phyloP scores from a whole-genome alignment of 306 rosid species.

The Mimosa bimucronata region DNA sequence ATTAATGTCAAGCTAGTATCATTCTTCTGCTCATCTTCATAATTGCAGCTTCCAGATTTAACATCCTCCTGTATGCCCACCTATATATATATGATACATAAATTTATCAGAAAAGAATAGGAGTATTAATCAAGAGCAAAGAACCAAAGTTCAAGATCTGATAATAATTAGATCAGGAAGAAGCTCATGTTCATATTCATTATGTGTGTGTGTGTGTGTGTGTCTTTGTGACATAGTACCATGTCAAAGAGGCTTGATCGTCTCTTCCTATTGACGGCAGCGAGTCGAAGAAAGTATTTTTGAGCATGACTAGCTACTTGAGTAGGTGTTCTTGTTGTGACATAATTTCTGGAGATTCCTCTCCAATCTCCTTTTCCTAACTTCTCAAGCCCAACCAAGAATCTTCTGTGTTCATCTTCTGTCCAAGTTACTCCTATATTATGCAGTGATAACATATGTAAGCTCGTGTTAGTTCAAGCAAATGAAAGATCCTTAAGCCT shows the following conservation, averaged over 20 bases:
- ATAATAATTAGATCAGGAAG: too few species aligned
- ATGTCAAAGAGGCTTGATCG: constrained; percentile 90
- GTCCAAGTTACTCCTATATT: constrained; percentile 87
- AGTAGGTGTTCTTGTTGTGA: constrained; percentile 86
- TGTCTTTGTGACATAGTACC: constrained; percentile 35
- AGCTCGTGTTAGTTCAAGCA: too few species aligned
- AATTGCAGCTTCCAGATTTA: constrained; percentile 13
- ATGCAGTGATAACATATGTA: too few species aligned
- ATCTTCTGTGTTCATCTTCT: constrained; percentile 85
- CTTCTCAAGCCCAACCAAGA: constrained; percentile 81
- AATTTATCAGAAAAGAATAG: not conserved
- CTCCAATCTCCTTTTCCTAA: constrained; percentile 96
- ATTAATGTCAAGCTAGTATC: constrained; percentile 43
- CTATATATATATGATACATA: constrained; percentile 37
- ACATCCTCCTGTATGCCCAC: not conserved
- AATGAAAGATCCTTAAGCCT: too few species aligned
- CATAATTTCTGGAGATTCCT: constrained; percentile 79
- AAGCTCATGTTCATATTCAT: too few species aligned
- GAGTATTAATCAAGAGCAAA: not conserved
- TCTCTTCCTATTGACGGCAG: constrained; percentile 59
- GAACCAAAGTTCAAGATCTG: too few species aligned
- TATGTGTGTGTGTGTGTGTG: too few species aligned
- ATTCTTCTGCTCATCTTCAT: constrained; percentile 19
- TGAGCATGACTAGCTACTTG: constrained; percentile 99
- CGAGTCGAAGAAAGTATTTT: constrained; percentile 72